Evolutionary conservation across 208 protist genomes (phyloP).

Genomic region (Acanthamoeba healyi): DNA sequence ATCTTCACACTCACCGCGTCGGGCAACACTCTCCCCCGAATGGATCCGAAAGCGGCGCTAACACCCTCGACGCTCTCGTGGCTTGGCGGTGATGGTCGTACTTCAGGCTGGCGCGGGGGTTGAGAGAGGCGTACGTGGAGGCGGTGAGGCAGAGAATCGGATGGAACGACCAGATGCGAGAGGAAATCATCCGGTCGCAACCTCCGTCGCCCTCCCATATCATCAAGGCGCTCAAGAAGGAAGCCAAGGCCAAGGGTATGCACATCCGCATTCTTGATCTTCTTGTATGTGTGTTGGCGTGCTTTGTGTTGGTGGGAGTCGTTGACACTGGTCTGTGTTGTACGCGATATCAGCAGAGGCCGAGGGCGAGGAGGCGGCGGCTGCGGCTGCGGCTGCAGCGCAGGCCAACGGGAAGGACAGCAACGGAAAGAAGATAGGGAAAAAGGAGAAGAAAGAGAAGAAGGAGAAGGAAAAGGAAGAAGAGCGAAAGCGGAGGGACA

Average conservation of each 20-base stretch:
- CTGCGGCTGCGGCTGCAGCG: neutral
- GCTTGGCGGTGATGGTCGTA: neutral
- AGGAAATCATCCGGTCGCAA: neutral
- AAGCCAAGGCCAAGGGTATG: constrained; percentile 15
- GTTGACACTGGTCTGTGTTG: neutral
- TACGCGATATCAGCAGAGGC: neutral
- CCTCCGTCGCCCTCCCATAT: neutral
- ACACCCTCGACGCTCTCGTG: neutral
- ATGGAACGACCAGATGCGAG: constrained; percentile 38
- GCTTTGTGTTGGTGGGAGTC: neutral
- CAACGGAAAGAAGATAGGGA: neutral
- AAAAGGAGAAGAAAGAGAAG: constrained; percentile 3
- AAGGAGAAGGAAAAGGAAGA: neutral
- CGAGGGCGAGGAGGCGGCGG: neutral
- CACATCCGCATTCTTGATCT: too few species aligned
- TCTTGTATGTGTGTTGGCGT: neutral
- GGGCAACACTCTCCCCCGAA: neutral
- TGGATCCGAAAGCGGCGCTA: neutral
- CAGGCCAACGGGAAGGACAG: neutral
- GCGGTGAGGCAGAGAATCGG: constrained; percentile 27
- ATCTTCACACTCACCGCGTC: neutral
- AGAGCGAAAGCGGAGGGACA: neutral
- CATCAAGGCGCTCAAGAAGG: constrained; percentile 28
- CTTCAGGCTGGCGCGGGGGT: neutral
- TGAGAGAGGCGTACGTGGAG: constrained; percentile 36